phyloP scores from a whole-genome alignment of 148 eudicot genomes.

The Diospyros lotus region DNA sequence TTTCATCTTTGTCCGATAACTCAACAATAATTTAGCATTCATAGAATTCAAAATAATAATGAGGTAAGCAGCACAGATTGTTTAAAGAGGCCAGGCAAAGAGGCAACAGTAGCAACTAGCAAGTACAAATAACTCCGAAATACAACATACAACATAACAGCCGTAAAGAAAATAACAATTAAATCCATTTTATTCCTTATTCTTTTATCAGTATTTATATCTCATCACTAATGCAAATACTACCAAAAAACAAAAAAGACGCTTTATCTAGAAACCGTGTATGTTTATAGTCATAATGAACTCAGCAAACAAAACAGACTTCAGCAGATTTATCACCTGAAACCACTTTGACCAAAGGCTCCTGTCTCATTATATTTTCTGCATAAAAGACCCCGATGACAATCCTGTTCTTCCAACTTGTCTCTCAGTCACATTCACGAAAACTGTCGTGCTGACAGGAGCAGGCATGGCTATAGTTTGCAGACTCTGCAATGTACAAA shows the following conservation, averaged over 20 bases:
- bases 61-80: background rate
- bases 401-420: constrained; percentile 16
- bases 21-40: background rate
- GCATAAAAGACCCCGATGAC: constrained; percentile 7
- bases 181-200: constrained; percentile 14
- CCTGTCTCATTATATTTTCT: constrained; percentile 12
- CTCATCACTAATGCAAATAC: constrained; percentile 24
- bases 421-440: constrained; percentile 21
- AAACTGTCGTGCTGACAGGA: constrained; percentile 28
- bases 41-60: background rate
- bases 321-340: constrained; percentile 24
- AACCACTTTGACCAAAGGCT: constrained; percentile 20
- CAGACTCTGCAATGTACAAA: constrained; percentile 35
- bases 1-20: background rate
- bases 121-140: background rate
- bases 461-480: constrained; percentile 16
- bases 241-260: constrained; percentile 27
- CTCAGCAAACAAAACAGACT: constrained; percentile 24
- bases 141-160: background rate
- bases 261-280: constrained; percentile 19
- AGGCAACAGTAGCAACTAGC: background rate
- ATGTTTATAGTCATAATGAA: constrained; percentile 26
- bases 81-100: background rate
- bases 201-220: constrained; percentile 16
- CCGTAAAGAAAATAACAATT: background rate